phyloP scores from a whole-genome alignment of 2,329 filamentous ascomycete species.

The Aspergillus sp. region DNA sequence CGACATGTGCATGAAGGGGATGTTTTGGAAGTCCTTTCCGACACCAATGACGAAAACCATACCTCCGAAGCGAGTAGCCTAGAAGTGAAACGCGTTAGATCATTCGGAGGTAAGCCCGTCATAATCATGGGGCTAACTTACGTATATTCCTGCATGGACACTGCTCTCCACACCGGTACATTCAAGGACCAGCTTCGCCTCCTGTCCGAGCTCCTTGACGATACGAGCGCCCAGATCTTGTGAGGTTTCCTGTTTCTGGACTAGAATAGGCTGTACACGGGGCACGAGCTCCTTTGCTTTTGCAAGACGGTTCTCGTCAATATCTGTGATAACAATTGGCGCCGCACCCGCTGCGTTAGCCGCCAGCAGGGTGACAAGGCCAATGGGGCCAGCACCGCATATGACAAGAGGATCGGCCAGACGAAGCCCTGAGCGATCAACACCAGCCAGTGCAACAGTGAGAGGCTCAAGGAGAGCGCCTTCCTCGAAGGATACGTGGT shows the following conservation, averaged over 20 bases:
- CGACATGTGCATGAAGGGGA: constrained; percentile 23
- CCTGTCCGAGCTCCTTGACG: constrained; percentile 16
- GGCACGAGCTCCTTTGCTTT: constrained; percentile 21
- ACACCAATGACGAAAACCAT: constrained; percentile 21
- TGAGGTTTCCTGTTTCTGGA: constrained; percentile 6
- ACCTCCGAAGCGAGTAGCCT: constrained; percentile 21
- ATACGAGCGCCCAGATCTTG: constrained; percentile 12
- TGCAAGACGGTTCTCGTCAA: constrained; percentile 16
- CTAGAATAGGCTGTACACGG: constrained; percentile 12
- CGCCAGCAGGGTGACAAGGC: constrained; percentile 19
- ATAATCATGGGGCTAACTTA: neutral
- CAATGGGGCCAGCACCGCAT: constrained; percentile 20
- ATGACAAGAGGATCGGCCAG: constrained; percentile 19
- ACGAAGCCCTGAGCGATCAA: constrained; percentile 17
- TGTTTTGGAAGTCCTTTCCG: constrained; percentile 21
- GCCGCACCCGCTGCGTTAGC: constrained; percentile 19
- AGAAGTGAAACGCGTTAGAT: neutral
- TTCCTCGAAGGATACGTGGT: constrained; percentile 18
- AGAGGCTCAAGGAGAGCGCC: constrained; percentile 18
- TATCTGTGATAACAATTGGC: constrained; percentile 20
- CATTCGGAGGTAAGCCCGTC: neutral
- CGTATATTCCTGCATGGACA: constrained; percentile 21
- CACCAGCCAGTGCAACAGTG: constrained; percentile 18
- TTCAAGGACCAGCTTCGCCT: constrained; percentile 21
- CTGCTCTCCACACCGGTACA: constrained; percentile 22